A percentile compares a stretch with the other conserved stretches of the same genome.
Evolutionary conservation across 345 rosid species (phyloP).

Genomic region (Eucalyptus regnans): DNA sequence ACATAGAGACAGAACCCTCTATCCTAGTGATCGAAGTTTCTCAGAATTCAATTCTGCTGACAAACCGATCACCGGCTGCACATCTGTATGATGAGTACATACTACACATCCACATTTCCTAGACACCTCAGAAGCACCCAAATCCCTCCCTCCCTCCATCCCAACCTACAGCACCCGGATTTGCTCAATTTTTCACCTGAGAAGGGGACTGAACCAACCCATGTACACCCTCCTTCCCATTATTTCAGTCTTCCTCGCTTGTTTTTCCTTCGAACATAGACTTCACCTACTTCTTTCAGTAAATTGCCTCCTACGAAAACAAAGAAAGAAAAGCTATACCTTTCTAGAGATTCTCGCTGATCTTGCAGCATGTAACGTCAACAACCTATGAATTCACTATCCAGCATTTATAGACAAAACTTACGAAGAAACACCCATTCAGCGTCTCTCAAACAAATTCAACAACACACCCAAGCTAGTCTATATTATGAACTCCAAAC

Average conservation of each 20-base stretch:
- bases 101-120: too few relatives aligned
- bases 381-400: background rate
- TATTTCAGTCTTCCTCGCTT: background rate
- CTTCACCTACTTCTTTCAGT: background rate
- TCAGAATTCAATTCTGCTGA: too few relatives aligned
- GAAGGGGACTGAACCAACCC: background rate
- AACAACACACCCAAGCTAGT: background rate
- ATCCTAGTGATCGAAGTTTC: too few relatives aligned
- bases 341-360: background rate
- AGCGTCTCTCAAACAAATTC: background rate
- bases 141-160: too few relatives aligned
- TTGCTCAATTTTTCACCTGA: background rate
- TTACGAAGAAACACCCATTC: background rate
- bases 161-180: too few relatives aligned
- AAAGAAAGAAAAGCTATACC: background rate
- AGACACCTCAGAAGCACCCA: too few relatives aligned
- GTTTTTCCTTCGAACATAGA: background rate
- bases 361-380: background rate
- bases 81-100: too few relatives aligned
- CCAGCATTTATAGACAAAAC: background rate
- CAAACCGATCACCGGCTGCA: too few relatives aligned
- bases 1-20: too few relatives aligned
- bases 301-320: background rate
- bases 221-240: background rate
- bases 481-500: too few relatives aligned